phyloP scores from a whole-genome alignment of 176 grass and related monocot species.

The Poa pratensis region DNA sequence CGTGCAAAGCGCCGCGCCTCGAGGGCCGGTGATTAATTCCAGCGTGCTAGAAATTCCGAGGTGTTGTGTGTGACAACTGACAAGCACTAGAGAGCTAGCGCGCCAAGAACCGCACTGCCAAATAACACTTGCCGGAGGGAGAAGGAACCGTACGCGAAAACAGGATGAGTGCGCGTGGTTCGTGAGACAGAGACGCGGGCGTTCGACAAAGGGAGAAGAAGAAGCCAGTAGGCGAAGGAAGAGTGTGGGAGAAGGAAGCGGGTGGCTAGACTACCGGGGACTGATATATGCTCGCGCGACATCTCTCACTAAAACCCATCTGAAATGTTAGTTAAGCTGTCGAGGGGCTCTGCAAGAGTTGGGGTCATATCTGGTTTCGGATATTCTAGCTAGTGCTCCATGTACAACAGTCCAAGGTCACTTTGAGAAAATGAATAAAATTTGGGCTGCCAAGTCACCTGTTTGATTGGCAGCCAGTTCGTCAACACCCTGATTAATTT shows the following conservation, averaged over 20 bases:
- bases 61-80: not conserved
- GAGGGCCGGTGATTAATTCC: not conserved
- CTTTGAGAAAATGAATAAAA: not conserved
- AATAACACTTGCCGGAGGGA: not conserved
- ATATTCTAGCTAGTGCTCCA: not conserved
- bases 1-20: not conserved
- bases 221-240: not conserved
- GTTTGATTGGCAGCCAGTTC: not conserved
- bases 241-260: not conserved
- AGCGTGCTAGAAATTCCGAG: not conserved
- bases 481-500: not conserved
- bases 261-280: not conserved
- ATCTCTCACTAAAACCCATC: not conserved
- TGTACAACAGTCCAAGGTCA: not conserved
- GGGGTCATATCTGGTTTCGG: not conserved
- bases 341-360: not conserved
- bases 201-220: not conserved
- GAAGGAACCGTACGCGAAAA: constrained; percentile 36
- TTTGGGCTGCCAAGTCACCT: not conserved
- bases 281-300: constrained; percentile 2
- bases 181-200: not conserved
- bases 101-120: constrained; percentile 7
- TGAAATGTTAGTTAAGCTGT: not conserved
- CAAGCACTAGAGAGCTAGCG: not conserved
- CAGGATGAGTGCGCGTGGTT: not conserved